Evolutionary conservation across 2,329 filamentous ascomycete genomes (phyloP).

Genomic region (Xylariaceae sp.): DNA sequence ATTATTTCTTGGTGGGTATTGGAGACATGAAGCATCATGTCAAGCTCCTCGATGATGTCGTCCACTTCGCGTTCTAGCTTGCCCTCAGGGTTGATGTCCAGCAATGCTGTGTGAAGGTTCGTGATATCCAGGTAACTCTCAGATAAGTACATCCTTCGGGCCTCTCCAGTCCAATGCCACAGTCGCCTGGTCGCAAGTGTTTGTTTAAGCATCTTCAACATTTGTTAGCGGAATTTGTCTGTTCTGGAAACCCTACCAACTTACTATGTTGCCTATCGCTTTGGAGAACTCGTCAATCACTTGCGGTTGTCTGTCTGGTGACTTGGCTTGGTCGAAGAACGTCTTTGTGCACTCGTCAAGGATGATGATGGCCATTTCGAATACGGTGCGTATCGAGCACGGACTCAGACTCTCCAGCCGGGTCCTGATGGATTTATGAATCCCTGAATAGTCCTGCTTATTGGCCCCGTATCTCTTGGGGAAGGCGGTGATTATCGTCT

Average conservation of each 20-base stretch:
- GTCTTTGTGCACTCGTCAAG: slow-evolving; percentile 37
- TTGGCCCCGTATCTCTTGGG: slow-evolving; percentile 39
- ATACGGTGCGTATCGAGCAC: slow-evolving; percentile 33
- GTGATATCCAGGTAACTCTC: slow-evolving; percentile 18
- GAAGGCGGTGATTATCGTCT: slow-evolving; percentile 37
- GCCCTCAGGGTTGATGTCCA: slow-evolving; percentile 40
- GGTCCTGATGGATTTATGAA: slow-evolving; percentile 37
- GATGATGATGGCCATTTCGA: slow-evolving; percentile 39
- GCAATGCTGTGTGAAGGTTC: slow-evolving; percentile 27
- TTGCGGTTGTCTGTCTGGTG: slow-evolving; percentile 30
- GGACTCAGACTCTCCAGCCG: slow-evolving; percentile 22
- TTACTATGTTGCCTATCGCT: slow-evolving; percentile 37
- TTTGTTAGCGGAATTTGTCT: neutral
- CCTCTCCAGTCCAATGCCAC: slow-evolving; percentile 31
- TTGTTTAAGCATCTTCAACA: slow-evolving; percentile 33
- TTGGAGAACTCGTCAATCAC: slow-evolving; percentile 38
- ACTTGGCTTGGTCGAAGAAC: slow-evolving; percentile 36
- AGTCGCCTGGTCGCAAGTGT: slow-evolving; percentile 34
- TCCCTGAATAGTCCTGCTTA: slow-evolving; percentile 34
- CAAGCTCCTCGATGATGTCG: slow-evolving; percentile 43
- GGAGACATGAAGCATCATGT: slow-evolving; percentile 39
- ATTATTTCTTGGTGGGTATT: slow-evolving; percentile 33
- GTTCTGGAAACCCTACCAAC: slow-evolving; percentile 10
- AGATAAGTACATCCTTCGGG: slow-evolving; percentile 19
- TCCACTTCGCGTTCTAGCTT: slow-evolving; percentile 39